Conservation (phyloP, 139 green algal genomes). For the Volvox africanus region DNA sequence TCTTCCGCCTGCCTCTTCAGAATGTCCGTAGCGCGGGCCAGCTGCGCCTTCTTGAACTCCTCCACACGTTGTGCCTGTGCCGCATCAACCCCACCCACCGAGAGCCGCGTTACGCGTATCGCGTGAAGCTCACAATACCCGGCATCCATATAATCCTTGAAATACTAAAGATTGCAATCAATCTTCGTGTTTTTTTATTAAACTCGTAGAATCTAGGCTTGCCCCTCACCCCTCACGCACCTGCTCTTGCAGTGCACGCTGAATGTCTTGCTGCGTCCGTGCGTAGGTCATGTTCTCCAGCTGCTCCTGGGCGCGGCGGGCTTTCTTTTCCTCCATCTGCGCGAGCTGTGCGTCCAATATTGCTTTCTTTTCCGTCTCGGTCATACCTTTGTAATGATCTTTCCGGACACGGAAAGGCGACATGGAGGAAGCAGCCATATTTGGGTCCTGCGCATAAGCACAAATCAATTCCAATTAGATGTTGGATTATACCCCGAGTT, state of each 20-base stretch:
- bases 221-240: not conserved
- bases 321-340: conserved; percentile 72
- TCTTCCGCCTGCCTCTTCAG: conserved; percentile 65
- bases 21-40: conserved; percentile 45
- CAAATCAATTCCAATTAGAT: no score
- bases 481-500: no score
- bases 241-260: conserved; percentile 57
- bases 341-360: conserved; percentile 66
- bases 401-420: conserved; percentile 60
- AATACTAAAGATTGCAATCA: no score
- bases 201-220: no score
- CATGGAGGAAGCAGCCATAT: conserved; percentile 51
- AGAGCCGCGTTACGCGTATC: no score
- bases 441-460: conserved; percentile 55
- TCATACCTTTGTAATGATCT: conserved; percentile 69
- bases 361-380: conserved; percentile 58
- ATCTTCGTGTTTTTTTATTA: no score
- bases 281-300: conserved; percentile 59
- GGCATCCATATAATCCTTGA: no score
- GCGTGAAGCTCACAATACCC: no score
- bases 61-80: conserved; percentile 52
- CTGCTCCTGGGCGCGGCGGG: conserved; percentile 45
- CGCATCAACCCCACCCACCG: not conserved
- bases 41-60: conserved; percentile 61
- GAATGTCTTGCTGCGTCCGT: conserved; percentile 56